phyloP scores from a whole-genome alignment of 2,329 filamentous ascomycete genomes.

The Trichoderma sp. region DNA sequence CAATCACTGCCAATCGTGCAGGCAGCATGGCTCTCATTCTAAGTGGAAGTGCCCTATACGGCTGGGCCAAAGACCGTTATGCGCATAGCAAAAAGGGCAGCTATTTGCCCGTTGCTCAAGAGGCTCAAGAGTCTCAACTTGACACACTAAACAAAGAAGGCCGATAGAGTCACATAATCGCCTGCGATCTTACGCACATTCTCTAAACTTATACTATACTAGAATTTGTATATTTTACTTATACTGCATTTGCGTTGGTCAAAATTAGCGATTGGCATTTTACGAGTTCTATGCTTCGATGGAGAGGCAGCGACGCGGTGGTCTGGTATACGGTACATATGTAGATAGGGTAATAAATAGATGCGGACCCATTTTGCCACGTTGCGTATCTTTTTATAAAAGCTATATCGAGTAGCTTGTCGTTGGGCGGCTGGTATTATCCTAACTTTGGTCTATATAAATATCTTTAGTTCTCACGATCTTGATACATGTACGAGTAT shows the following conservation, averaged over 20 bases:
- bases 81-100: slow-evolving; percentile 8
- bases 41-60: slow-evolving; percentile 9
- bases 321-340: neutral
- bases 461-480: neutral
- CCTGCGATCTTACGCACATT: neutral
- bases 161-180: neutral
- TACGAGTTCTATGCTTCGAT: neutral
- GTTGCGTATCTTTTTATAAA: too few species aligned
- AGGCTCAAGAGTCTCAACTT: neutral
- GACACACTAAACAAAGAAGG: neutral
- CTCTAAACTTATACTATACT: neutral
- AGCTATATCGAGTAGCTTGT: neutral
- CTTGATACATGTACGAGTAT: neutral
- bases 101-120: slow-evolving; percentile 13
- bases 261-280: neutral
- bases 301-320: neutral
- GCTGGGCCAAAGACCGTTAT: slow-evolving; percentile 9
- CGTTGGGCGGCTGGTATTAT: neutral
- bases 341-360: neutral
- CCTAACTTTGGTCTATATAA: neutral
- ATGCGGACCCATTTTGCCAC: neutral
- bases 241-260: neutral
- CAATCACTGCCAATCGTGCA: slow-evolving; percentile 4
- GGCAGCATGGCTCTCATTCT: slow-evolving; percentile 16
- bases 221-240: neutral